Evolutionary conservation across 208 protist genomes (phyloP).

Genomic region (Trypanosomatidae sp.): DNA sequence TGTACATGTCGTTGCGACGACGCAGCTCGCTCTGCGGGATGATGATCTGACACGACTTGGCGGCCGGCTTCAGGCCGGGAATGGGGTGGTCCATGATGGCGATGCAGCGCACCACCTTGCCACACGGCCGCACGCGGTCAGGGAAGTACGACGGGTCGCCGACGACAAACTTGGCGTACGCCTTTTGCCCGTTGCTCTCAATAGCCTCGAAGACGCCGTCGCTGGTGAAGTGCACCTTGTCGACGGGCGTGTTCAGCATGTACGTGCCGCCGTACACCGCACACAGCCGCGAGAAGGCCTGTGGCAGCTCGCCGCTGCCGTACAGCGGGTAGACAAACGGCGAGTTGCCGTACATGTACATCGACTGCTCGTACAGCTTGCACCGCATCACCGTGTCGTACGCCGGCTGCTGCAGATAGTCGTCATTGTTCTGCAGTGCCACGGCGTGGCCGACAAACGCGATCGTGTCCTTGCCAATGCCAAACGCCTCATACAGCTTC

Average conservation of each 20-base stretch:
- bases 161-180: conserved; percentile 91
- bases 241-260: conserved; percentile 97
- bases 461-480: conserved; percentile 88
- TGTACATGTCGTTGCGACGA: conserved; percentile 97
- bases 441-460: conserved; percentile 98
- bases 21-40: conserved; percentile 94
- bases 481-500: conserved; percentile 94
- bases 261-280: conserved; percentile 97
- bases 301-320: conserved; percentile 98
- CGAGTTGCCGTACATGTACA: conserved; percentile 90
- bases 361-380: conserved; percentile 94
- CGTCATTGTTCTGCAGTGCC: conserved; percentile 80
- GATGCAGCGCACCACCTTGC: conserved; percentile 96
- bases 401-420: conserved; percentile 92
- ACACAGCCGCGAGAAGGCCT: conserved; percentile 94
- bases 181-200: conserved; percentile 70
- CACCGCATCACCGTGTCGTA: conserved; percentile 89
- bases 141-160: conserved; percentile 99
- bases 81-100: conserved; percentile 95
- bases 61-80: conserved; percentile 42
- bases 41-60: conserved; percentile 95
- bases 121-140: conserved; percentile 87
- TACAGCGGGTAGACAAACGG: conserved; percentile 99
- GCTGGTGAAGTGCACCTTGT: conserved; percentile 93
- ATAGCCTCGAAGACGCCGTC: conserved; percentile 92